Conservation (phyloP, 192 early-diverging fungal species). For the Rhizophagus clarus region DNA sequence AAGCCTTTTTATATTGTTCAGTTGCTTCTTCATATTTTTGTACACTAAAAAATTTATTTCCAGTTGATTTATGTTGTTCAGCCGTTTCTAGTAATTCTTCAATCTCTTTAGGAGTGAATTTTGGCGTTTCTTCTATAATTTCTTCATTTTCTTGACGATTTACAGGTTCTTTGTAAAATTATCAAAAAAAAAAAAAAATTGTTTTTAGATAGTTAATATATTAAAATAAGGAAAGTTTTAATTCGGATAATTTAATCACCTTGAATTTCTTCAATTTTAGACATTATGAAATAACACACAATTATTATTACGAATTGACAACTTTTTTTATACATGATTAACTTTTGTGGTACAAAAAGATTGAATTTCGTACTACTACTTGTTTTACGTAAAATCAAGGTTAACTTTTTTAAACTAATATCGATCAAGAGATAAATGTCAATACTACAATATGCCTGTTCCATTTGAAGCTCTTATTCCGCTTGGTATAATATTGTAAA, state of each 20-base stretch:
- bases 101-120: conserved; percentile 26
- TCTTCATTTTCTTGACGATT: background rate
- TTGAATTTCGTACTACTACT: too few species aligned
- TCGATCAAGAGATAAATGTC: too few species aligned
- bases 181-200: background rate
- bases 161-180: background rate
- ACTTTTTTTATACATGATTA: too few species aligned
- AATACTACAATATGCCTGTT: conserved; percentile 59
- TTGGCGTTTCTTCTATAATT: background rate
- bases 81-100: conserved; percentile 50
- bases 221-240: background rate
- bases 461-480: conserved; percentile 80
- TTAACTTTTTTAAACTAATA: too few species aligned
- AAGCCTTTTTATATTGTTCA: conserved; percentile 46
- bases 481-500: conserved; percentile 46
- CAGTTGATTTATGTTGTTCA: conserved; percentile 46
- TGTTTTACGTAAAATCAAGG: too few species aligned
- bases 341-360: background rate
- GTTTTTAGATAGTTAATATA: background rate
- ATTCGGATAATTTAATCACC: background rate
- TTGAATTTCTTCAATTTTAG: background rate
- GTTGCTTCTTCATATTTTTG: conserved; percentile 49
- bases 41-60: conserved; percentile 50
- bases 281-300: background rate
- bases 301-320: too few species aligned